Percentiles rank a stretch among this genome's conserved stretches.
These are phyloP conservation scores for Pseudogymnoascus sp. DNA, from an alignment of 2,329 filamentous ascomycete genomes.

Conservation along the genomic window DNA sequence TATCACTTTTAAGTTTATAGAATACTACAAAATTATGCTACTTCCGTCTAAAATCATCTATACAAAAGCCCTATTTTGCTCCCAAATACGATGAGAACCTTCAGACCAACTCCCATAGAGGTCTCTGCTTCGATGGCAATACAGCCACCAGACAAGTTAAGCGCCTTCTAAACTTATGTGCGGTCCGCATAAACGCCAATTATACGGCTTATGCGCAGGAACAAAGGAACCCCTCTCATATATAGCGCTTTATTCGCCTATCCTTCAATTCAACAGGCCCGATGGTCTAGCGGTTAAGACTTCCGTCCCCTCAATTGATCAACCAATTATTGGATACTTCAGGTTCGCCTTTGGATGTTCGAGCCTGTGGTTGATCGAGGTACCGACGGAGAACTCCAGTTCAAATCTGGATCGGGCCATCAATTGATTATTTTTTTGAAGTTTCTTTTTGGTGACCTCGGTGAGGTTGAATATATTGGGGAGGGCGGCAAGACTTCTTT, in stretches of 20 bases:
- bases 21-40: background rate
- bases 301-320: background rate
- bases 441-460: background rate
- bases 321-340: background rate
- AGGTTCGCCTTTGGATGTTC: background rate
- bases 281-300: constrained; percentile 4
- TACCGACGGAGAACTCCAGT: background rate
- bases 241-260: no score
- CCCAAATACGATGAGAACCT: no score
- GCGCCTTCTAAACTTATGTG: no score
- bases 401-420: background rate
- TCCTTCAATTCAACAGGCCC: background rate
- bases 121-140: no score
- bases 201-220: no score
- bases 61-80: no score
- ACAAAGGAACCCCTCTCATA: background rate
- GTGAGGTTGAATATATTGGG: background rate
- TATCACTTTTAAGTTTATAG: background rate
- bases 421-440: background rate
- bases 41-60: background rate
- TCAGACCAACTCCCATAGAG: no score
- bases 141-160: no score
- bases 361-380: background rate
- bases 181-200: no score
- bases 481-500: background rate